Evolutionary conservation across 2,329 filamentous ascomycete genomes (phyloP), one percentile per base, ranked within the genome.

Genomic region (Trichoderma citrinoviride): DNA sequence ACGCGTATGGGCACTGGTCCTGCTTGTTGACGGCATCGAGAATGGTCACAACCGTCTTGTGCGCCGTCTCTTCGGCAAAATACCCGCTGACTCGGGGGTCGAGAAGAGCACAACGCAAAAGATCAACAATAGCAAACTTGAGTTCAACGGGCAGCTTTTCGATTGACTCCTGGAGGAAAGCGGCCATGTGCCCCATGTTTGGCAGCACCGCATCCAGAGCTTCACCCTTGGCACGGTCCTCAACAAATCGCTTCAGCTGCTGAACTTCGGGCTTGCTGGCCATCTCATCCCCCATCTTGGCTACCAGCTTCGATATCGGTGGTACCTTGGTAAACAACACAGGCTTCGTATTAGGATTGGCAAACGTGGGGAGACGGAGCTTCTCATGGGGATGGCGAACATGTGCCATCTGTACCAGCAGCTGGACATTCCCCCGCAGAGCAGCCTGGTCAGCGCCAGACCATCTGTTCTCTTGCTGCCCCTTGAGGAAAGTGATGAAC

Each of bases 111-210:
- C 91, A 85, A 23, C 95, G 86, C 57, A 97, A 84, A 1, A 99
- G 83, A 73, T 98, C 95, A n/a, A 97, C 83, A 0, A 93, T 81
- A 1, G 92, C 86, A 73, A 98, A 98, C 49, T 93, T 83, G 1
- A 83, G 79, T 15, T 91, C 90, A 0, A 80, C 74, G 0, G 90
- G 84, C 2, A 96, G 77, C 0, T 79, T 77, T 0, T 76, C 72
- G 3, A 87, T 81, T 1, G 84, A 83, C 1, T 80, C 77, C 40
- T 80, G 82, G 6, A 97, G 66, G 69, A 90, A 88, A 0, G 72
- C 72, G 0, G 87, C 85, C 67, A 97, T 87, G 2, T 82, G 78
- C 6, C 83, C 78, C 41, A 97, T 81, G 71, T 92, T 83, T 0
- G 93, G 92, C 0, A 97, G 78, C 0, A 88, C 82, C 0, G 89